These are phyloP conservation scores for Euphrasia confusa DNA, from an alignment of 257 asterid genomes.

Conservation along the genomic window DNA sequence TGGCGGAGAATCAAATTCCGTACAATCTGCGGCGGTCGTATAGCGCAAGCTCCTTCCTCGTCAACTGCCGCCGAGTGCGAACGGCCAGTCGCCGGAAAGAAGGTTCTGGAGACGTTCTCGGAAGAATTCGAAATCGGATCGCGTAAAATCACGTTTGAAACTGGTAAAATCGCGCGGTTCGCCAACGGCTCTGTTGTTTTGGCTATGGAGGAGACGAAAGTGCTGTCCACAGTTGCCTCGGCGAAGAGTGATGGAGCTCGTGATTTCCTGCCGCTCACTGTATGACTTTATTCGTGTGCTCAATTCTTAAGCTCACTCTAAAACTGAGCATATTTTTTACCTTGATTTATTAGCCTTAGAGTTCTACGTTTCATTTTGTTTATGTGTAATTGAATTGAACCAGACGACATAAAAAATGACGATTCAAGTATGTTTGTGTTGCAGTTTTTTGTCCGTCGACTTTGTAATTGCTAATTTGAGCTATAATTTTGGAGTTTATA, in stretches of 20 bases:
- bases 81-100: slow-evolving; percentile 40
- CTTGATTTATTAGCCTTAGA: no score
- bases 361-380: no score
- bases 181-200: slow-evolving; percentile 84
- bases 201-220: slow-evolving; percentile 87
- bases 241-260: slow-evolving; percentile 70
- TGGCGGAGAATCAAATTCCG: slow-evolving; percentile 62
- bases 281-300: slow-evolving; percentile 28
- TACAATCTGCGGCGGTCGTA: slow-evolving; percentile 58
- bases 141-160: slow-evolving; percentile 55
- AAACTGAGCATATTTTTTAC: no score
- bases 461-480: neutral
- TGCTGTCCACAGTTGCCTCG: slow-evolving; percentile 77
- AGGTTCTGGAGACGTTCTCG: slow-evolving; percentile 63
- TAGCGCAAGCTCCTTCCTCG: slow-evolving; percentile 40
- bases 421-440: neutral
- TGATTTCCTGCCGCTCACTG: slow-evolving; percentile 91
- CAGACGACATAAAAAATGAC: neutral
- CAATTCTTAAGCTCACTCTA: no score
- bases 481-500: slow-evolving; percentile 2
- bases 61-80: slow-evolving; percentile 42
- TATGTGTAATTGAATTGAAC: neutral
- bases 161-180: slow-evolving; percentile 86
- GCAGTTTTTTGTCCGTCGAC: neutral
- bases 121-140: slow-evolving; percentile 88